A percentile compares a stretch with the other conserved stretches of the same genome.
Evolutionary conservation across 2,329 filamentous ascomycete species (phyloP).

Genomic region (Phoma sp.): DNA sequence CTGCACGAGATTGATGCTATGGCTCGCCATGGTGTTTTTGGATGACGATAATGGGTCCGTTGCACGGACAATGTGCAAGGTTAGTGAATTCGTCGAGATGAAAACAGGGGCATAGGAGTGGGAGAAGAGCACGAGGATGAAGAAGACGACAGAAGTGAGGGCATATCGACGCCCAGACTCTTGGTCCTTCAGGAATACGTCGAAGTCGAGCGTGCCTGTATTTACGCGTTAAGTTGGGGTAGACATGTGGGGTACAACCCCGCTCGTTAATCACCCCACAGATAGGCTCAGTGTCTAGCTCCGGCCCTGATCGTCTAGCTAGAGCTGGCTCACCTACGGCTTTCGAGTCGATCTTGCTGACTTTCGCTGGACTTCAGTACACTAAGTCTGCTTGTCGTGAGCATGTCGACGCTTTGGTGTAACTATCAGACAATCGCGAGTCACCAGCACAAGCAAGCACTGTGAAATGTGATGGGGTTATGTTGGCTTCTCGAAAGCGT

Average conservation of each 20-base stretch:
- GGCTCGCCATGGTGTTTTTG: conserved; percentile 2
- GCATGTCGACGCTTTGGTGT: too few species aligned
- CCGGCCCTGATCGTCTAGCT: background rate
- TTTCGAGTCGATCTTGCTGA: conserved; percentile 5
- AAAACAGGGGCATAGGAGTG: too few species aligned
- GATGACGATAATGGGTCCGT: background rate
- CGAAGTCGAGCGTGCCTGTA: background rate
- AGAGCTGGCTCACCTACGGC: background rate
- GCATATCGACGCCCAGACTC: background rate
- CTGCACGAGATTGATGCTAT: conserved; percentile 32
- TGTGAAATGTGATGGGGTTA: background rate
- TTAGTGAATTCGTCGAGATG: too few species aligned
- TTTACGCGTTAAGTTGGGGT: background rate
- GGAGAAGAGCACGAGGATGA: background rate
- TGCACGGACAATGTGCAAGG: too few species aligned
- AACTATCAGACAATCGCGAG: too few species aligned
- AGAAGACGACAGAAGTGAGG: background rate
- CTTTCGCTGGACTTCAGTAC: background rate
- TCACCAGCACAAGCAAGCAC: too few species aligned
- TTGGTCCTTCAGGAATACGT: background rate
- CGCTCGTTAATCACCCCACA: background rate
- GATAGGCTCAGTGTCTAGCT: background rate
- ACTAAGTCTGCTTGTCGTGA: background rate
- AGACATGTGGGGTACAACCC: conserved; percentile 10
- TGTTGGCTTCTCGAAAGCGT: background rate